Base-by-base conservation (phyloP, 176 grass and related monocot species). In the Ananas comosus region DNA sequence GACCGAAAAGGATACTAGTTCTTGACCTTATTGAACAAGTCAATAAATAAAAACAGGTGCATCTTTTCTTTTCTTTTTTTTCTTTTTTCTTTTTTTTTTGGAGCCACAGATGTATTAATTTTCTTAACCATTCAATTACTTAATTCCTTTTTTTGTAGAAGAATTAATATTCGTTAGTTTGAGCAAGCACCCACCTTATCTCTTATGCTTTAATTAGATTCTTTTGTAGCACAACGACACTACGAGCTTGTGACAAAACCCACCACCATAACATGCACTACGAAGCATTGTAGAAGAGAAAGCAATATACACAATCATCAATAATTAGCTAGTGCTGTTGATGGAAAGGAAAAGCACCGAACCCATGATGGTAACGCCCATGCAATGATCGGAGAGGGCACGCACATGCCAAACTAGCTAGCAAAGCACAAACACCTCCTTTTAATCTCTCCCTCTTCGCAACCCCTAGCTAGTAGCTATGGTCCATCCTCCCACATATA, bases 291-390 rank as follows among this genome's bases (percentile, higher is more conserved):
- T 57, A 16, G 12, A 13, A 57, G n/a, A 57, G 53, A 57, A 16
- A 17, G 53, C 13, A 16, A 42, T 7, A 42, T 42, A 8, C 33
- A 5, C 4, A 6, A 13, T 57, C 53, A 13, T 57, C 53, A 57
- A 57, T 17, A 57, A 57, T 57, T 22, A 2, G 56, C 56, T 61
- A 18, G 33, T 42, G 33, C 33, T 7, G 7, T 42, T 42, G 33
- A 42, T 42, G 33, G 64, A 69, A 52, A 47, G 16, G 25, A 70
- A 51, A 28, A 59, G 64, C 63, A 56, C 68, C 67, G 64, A 81
- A 25, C 24, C 74, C 59, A 67, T 52, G 79, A 81, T 10, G 48
- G 66, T 51, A 74, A 51, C 74, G n/a, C 77, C 58, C 47, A 74
- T 7, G 54, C 21, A 29, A 69, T 69, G 65, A 54, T 49, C 18